Base-by-base conservation (phyloP, 139 green algal genomes). In the Trebouxia sp. region DNA sequence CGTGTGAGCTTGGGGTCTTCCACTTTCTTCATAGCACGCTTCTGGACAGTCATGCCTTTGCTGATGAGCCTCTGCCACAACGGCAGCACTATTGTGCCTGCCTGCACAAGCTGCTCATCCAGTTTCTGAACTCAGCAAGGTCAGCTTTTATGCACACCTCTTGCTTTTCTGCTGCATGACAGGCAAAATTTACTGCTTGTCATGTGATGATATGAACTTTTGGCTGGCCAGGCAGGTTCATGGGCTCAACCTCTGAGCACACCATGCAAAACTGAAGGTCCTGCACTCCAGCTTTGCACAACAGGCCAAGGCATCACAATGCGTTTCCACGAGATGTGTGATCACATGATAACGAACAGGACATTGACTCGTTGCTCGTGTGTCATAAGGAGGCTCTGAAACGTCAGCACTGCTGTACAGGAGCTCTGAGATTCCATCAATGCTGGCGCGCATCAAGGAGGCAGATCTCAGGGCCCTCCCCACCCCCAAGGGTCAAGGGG, bases 21-120 rank as follows among this genome's bases (percentile, higher is more conserved):
- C 81, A 15, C 0, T 87, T 85, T 22, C 74, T 90, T 50, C 26
- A 55, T 9, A n/a, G n/a, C 1, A 22, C 78, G 0, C 38, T 90
- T 6, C 42, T 90, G 47, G 38, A 55, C 6, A 83, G 65, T n/a
- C 62, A 80, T 72, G 32, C 72, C 14, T 86, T 90, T 42, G 42
- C 78, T 45, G 76, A 87, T 45, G 85, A 92, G 45, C 75, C 79
- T 15, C 6, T 55, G 6, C 12, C 65, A 6, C 88, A 89, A 66
- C 53, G 81, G 41, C 82, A 90, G 69, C 62, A 85, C 62, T 88
- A 87, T 67, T 84, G 83, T 0, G 47, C 74, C 5, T 65, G 78
- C 7, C 82, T 92, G 43, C 88, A 93, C 83, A 82, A 89, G 26
- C 74, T 94, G 42, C 35, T 93, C 30, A 85, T 85, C 32, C 67